These are phyloP conservation scores for Pythium folliculosum DNA, from an alignment of 352 stramenopile genomes.

Conservation along the genomic window DNA sequence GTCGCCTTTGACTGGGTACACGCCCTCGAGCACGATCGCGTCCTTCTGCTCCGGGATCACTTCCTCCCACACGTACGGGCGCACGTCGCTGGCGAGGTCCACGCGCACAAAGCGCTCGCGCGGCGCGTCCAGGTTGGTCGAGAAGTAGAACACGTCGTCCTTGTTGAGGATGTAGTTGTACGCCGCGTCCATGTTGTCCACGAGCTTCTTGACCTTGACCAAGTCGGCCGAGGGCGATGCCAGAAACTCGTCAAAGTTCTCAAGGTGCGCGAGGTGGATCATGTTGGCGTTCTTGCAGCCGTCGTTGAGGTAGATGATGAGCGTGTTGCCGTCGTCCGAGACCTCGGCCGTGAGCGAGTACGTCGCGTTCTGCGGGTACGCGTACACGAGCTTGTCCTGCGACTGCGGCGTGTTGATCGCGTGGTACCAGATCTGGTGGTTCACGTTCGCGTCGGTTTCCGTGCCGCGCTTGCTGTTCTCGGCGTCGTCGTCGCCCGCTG, in stretches of 20 bases:
- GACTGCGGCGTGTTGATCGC: slow-evolving; percentile 63
- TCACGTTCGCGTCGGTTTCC: slow-evolving; percentile 75
- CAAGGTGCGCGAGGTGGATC: slow-evolving; percentile 72
- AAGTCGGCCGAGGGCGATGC: slow-evolving; percentile 31
- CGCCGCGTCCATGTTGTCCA: slow-evolving; percentile 84
- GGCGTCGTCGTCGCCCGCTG: slow-evolving; percentile 41
- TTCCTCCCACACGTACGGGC: slow-evolving; percentile 58
- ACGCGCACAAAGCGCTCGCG: slow-evolving; percentile 73
- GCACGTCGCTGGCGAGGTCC: slow-evolving; percentile 28
- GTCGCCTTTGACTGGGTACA: slow-evolving; percentile 64
- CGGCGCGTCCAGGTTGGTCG: slow-evolving; percentile 81
- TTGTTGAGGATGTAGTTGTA: slow-evolving; percentile 90
- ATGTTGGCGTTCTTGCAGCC: slow-evolving; percentile 91
- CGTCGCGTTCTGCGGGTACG: slow-evolving; percentile 72
- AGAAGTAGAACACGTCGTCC: slow-evolving; percentile 86
- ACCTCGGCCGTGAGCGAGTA: slow-evolving; percentile 70
- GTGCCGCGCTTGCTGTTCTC: slow-evolving; percentile 65
- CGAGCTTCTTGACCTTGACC: slow-evolving; percentile 71
- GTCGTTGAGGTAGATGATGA: slow-evolving; percentile 78
- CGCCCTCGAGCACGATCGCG: slow-evolving; percentile 72
- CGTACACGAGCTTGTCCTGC: slow-evolving; percentile 77
- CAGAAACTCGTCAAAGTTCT: slow-evolving; percentile 52
- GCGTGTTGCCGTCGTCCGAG: slow-evolving; percentile 75
- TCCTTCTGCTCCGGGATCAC: slow-evolving; percentile 82
- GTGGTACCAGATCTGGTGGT: slow-evolving; percentile 87